phyloP scores from a whole-genome alignment of 768 basidiomycete species.

The Clitopilus passeckerianus region DNA sequence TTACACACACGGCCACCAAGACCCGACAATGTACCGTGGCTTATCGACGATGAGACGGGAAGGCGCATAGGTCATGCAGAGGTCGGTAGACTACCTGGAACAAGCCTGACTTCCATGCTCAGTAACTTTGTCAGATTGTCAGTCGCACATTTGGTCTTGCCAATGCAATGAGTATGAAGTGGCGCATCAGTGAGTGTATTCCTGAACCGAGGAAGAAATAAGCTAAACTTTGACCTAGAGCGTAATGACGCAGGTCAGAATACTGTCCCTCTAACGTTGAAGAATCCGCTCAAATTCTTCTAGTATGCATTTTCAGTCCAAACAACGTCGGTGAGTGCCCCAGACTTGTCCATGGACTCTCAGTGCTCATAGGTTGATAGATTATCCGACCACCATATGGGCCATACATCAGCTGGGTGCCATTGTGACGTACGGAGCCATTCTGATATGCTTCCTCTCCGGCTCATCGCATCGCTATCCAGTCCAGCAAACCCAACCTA shows the following conservation, averaged over 20 bases:
- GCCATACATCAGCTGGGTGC: slow-evolving; percentile 54
- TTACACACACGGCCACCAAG: slow-evolving; percentile 33
- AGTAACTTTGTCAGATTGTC: slow-evolving; percentile 22
- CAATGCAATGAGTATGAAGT: slow-evolving; percentile 44
- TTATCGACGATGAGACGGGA: slow-evolving; percentile 55
- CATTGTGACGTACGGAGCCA: slow-evolving; percentile 44
- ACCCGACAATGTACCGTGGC: slow-evolving; percentile 41
- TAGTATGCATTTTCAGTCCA: slow-evolving; percentile 61
- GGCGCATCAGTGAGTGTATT: slow-evolving; percentile 36
- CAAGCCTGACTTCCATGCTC: background rate
- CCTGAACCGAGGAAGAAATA: background rate
- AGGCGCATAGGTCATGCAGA: slow-evolving; percentile 37
- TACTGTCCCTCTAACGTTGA: background rate
- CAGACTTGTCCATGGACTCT: background rate
- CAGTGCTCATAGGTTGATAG: slow-evolving; percentile 22
- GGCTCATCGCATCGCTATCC: slow-evolving; percentile 11
- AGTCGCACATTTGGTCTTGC: slow-evolving; percentile 46
- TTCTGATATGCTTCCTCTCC: slow-evolving; percentile 1
- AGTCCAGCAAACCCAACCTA: slow-evolving; percentile 64
- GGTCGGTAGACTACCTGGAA: slow-evolving; percentile 25
- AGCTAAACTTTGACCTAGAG: slow-evolving; percentile 24
- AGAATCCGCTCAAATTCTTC: background rate
- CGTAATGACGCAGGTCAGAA: slow-evolving; percentile 45
- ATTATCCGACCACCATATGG: slow-evolving; percentile 54
- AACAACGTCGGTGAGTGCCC: slow-evolving; percentile 50